phyloP scores from a whole-genome alignment of 106 monocot species.

The Agapanthus africanus region DNA sequence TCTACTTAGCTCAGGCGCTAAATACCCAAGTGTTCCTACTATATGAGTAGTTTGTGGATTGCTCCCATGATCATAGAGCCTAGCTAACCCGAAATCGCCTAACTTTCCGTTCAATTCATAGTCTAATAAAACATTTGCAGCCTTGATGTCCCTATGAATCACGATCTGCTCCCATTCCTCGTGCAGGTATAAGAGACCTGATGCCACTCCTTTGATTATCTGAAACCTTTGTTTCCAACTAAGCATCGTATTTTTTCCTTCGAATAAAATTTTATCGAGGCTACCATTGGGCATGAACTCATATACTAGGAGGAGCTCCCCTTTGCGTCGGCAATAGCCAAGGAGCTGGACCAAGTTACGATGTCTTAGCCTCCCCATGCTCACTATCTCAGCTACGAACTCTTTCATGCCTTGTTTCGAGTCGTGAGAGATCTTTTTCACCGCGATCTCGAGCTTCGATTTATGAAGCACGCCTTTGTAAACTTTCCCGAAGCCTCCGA shows the following conservation, averaged over 20 bases:
- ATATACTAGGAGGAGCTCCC: constrained; percentile 23
- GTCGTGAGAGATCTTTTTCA: constrained; percentile 24
- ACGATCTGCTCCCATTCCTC: constrained; percentile 26
- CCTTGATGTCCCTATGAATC: constrained; percentile 45
- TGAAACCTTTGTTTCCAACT: constrained; percentile 17
- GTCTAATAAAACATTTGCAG: constrained; percentile 30
- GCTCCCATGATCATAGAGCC: constrained; percentile 20
- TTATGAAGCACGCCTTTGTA: constrained; percentile 18
- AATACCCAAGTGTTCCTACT: constrained; percentile 19
- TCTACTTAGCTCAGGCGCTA: constrained; percentile 17
- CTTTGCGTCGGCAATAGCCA: constrained; percentile 17
- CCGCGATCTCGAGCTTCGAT: constrained; percentile 21
- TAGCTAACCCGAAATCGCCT: constrained; percentile 21
- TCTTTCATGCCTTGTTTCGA: constrained; percentile 28
- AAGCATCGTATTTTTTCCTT: not conserved
- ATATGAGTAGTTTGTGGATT: constrained; percentile 22
- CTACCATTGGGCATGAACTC: constrained; percentile 27
- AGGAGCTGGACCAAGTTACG: constrained; percentile 24
- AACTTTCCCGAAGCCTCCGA: constrained; percentile 19
- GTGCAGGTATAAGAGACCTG: constrained; percentile 22
- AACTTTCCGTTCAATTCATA: constrained; percentile 14
- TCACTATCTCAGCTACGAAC: constrained; percentile 24
- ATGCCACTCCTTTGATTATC: constrained; percentile 17
- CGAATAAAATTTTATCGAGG: constrained; percentile 16
- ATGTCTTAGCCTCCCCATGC: constrained; percentile 22